phyloP scores from a whole-genome alignment of 2,329 filamentous ascomycete genomes.

The Penicillium freii region DNA sequence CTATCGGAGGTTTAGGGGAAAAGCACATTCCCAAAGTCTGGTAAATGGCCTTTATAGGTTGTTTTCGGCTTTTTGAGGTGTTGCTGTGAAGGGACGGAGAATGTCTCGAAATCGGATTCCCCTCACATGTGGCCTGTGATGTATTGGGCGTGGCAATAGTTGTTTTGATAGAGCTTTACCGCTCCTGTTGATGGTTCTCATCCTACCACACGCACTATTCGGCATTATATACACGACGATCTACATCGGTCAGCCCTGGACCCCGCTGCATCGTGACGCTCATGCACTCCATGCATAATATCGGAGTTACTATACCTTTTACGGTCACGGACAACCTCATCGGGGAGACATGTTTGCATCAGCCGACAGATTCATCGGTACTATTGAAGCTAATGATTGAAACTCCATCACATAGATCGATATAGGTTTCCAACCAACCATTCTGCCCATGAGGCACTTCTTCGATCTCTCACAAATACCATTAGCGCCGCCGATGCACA shows the following conservation, averaged over 20 bases:
- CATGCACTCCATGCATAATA: conserved; percentile 8
- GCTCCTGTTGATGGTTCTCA: not conserved
- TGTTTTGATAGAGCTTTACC: too few species aligned
- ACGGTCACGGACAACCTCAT: not conserved
- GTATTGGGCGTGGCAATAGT: conserved; percentile 3
- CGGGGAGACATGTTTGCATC: not conserved
- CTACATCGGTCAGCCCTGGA: not conserved
- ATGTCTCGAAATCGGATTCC: not conserved
- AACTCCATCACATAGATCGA: not conserved
- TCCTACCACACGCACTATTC: not conserved
- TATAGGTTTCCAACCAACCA: not conserved
- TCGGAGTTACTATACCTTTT: not conserved
- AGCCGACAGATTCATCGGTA: not conserved
- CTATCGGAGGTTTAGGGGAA: not conserved
- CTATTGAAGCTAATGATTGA: not conserved
- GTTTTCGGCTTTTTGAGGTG: not conserved
- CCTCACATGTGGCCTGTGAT: not conserved
- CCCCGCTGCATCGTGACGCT: not conserved
- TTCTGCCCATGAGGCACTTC: not conserved
- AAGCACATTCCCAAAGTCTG: not conserved
- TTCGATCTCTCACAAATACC: conserved; percentile 9
- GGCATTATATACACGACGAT: not conserved
- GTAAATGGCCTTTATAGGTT: conserved; percentile 6
- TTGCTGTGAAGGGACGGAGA: not conserved
- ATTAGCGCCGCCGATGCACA: not conserved